phyloP scores from a whole-genome alignment of 768 basidiomycete genomes.

The Termitomyces sp. region DNA sequence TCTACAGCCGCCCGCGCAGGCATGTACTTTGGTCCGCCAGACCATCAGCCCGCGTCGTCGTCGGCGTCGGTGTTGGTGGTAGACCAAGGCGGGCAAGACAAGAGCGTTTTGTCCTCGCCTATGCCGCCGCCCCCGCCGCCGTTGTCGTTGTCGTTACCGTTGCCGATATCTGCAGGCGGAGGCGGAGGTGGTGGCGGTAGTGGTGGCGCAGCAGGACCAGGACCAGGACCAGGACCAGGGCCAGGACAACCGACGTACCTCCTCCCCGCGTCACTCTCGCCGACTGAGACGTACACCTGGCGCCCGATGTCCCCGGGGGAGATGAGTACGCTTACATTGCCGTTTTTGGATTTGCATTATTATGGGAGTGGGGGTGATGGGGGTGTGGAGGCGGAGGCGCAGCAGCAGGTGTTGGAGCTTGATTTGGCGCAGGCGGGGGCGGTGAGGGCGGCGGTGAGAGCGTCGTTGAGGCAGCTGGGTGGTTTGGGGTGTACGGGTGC shows the following conservation, averaged over 20 bases:
- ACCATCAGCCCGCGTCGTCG: not conserved
- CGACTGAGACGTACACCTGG: conserved; percentile 20
- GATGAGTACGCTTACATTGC: conserved; percentile 37
- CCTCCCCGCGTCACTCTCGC: conserved; percentile 8
- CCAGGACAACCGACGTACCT: conserved; percentile 3
- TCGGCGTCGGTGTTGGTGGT: no score
- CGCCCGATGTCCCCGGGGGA: conserved; percentile 16
- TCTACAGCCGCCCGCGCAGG: not conserved
- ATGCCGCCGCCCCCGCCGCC: conserved; percentile 1
- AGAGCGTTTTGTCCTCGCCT: not conserved
- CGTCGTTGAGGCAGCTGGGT: no score
- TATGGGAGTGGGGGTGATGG: conserved; percentile 24
- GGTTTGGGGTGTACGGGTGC: no score
- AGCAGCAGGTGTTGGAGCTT: no score
- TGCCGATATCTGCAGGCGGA: no score
- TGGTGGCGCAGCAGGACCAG: not conserved
- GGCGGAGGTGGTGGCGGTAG: no score
- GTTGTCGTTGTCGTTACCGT: not conserved
- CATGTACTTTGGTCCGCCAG: not conserved
- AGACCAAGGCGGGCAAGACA: not conserved
- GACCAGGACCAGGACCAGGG: not conserved
- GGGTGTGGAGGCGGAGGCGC: not conserved
- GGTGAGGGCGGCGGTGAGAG: no score
- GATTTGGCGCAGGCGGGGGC: no score
- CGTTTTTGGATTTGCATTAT: conserved; percentile 75